Evolutionary conservation across 2,329 filamentous ascomycete genomes (phyloP), one percentile per base, ranked within the genome.

Genomic region (Ophiostoma perfectum): DNA sequence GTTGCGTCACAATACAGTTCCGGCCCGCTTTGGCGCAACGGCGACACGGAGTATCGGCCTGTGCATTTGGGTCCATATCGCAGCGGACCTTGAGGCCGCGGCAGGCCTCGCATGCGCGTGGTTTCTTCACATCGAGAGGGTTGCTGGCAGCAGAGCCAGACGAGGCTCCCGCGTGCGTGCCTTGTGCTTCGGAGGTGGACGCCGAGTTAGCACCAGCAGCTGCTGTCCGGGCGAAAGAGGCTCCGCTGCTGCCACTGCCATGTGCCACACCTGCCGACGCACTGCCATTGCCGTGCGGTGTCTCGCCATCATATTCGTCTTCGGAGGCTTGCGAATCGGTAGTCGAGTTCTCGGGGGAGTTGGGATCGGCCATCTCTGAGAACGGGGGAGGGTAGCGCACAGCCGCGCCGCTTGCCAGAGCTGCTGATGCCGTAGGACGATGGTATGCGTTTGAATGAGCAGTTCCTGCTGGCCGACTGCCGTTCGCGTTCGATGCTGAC

Each of bases 11-110:
- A 55, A 93, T 80, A 75, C 93, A 96, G 71, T 83, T 82, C 49
- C 92, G 83, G n/a, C 88, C 86, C 2, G 92, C 90, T 79, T 96
- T 96, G 66, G 86, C 85, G 77, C 93, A 97, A 72, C 93, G 86
- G 76, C 85, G 87, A 77, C 90, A 92, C 3, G 88, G 83, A 4
- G 87, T 87, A 38, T 89, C 85, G 1, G 68, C 49, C 3, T 81
- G 80, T 65, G 88, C 84, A 18, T 78, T 78, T 2, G 83, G 82
- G 72, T 93, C 89, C 60, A 90, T 89, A 75, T 96, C 92, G 79
- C 93, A 97, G 72, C 92, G 90, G 70, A 96, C 93, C 77, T 93
- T 93, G 66, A 93, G 81, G 38, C 87, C 86, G 63, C 90, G 87
- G 75, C 90, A 93, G 2, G 89, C 87, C 76, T 93, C 90, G 77